Evolutionary conservation across 2,329 filamentous ascomycete species (phyloP), one percentile per base, ranked within the genome.

Genomic region (Chaetomiaceae sp.): DNA sequence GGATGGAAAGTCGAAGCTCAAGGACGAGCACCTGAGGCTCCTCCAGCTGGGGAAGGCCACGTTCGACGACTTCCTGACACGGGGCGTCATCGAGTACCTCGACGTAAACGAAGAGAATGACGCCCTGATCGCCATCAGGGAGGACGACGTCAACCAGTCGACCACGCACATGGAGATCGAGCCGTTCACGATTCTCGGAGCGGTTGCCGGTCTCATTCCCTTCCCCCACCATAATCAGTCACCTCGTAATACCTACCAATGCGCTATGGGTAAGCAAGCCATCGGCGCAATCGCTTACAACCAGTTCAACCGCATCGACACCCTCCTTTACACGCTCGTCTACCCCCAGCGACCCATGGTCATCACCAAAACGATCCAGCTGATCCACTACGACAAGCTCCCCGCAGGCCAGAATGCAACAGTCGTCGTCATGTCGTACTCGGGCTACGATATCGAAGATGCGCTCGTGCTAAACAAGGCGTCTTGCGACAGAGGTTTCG

Each of bases 211-310:
- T 38, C 76, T 99, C 33, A 99, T 99, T 66, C 93, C 93, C 4
- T 99, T 97, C 65, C 93, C 93, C 8, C 93, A 99, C 68, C 93
- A 99, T 75, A 99, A 99, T 70, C 93, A 99, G 68, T 99, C 95
- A 14, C 93, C 93, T 9, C 81, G 93, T 77, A 99, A 99, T 67
- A 99, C 93, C 0, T 99, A 99, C 65, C 92, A 97, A 76, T 96
- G 92, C 72, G 93, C 93, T 71, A 99, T 99, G 93, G 93, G 93
- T 80, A 99, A 99, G 73, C 93, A 99, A 86, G 93, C 93, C 34
- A 97, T 99, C 66, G 93, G 93, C 30, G 91, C 92, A 30, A 97
- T 99, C 65, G 93, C 92, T 14, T 95, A 96, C 66, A 99, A 99
- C 66, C 93, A 99, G 68, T 96, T 96, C 72, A 88, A 92, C 62